phyloP scores from a whole-genome alignment of 2,329 filamentous ascomycete species.

The Furcasterigmium sp. region DNA sequence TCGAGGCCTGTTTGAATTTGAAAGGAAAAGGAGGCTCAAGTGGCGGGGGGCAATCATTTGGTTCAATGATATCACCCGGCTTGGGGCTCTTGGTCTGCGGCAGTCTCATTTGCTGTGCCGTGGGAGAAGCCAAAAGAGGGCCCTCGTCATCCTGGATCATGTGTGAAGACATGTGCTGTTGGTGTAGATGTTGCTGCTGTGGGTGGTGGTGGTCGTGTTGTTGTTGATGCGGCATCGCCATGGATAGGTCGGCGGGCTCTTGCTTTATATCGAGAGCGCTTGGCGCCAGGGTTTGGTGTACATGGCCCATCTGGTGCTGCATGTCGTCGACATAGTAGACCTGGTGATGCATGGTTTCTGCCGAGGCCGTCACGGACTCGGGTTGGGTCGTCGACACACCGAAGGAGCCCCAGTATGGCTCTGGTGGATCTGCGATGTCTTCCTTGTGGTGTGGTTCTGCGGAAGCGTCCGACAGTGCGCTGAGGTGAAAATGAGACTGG shows the following conservation, averaged over 20 bases:
- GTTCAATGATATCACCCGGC: not conserved
- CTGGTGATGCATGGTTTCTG: conserved; percentile 14
- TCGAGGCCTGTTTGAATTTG: not conserved
- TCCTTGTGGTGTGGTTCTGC: conserved; percentile 16
- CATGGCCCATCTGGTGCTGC: not conserved
- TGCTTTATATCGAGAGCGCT: conserved; percentile 2
- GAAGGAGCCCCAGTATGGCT: conserved; percentile 29
- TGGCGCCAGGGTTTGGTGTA: conserved; percentile 1
- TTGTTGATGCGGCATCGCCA: not conserved
- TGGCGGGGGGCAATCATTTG: not conserved
- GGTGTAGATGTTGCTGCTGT: not conserved
- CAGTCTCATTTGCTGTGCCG: not conserved
- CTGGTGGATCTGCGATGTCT: conserved; percentile 28
- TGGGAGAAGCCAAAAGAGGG: conserved; percentile 1
- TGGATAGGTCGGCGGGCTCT: not conserved
- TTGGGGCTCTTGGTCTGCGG: not conserved
- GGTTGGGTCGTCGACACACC: conserved; percentile 20
- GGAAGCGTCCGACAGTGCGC: not conserved
- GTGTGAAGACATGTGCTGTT: conserved; percentile 3
- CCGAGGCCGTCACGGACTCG: not conserved
- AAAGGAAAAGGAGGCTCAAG: not conserved
- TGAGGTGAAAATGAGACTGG: not conserved
- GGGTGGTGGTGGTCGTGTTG: not conserved
- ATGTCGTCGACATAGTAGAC: not conserved
- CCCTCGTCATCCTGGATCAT: conserved; percentile 3